Evolutionary conservation across 768 basidiomycete genomes (phyloP), one percentile per base, ranked within the genome.

Genomic region (Termitomyces sp.): DNA sequence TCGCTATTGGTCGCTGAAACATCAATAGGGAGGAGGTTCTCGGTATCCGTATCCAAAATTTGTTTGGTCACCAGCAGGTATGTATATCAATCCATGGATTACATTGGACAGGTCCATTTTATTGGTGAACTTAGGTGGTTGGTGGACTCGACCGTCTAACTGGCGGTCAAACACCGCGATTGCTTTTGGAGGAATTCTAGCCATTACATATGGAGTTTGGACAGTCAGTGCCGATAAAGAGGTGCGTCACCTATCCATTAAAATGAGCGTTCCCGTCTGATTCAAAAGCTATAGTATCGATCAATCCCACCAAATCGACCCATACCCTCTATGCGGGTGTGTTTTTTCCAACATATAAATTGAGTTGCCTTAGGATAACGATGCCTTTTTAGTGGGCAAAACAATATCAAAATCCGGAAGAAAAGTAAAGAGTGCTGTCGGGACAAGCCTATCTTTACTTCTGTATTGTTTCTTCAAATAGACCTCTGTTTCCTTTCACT

Each of bases 31-130:
- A 45, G 90, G 89, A 73, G 89, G 89, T 60, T 82, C 75, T 54
- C 85, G 91, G 74, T 97, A 91, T 79, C 92, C 94, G 9, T 97
- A 88, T 70, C 94, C 93, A 32, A 95, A 94, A 78, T 82, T 89
- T 67, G 94, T 97, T 54, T 98, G 93, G 92, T 88, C 93, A 23
- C 94, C 95, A 67, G 80, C 94, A 62, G 92, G 92, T 91, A 41
- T 57, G 70, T 61, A 49, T 46, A 7, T 59, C 19, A 8, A 27
- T 17, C 17, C 32, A 34, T n/a, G 5, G 28, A 23, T n/a, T 46
- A 19, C 21, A 37, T 40, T 5, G 21, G 49, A 53, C 32, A 44
- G 39, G 19, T 27, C 14, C 17, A 34, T 17, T 41, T 54, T 50
- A 44, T 37, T 40, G 45, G 48, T 27, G 44, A 50, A 44, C 35